Conservation (phyloP, 129 eudicot species). For the Flaveria bidentis region DNA sequence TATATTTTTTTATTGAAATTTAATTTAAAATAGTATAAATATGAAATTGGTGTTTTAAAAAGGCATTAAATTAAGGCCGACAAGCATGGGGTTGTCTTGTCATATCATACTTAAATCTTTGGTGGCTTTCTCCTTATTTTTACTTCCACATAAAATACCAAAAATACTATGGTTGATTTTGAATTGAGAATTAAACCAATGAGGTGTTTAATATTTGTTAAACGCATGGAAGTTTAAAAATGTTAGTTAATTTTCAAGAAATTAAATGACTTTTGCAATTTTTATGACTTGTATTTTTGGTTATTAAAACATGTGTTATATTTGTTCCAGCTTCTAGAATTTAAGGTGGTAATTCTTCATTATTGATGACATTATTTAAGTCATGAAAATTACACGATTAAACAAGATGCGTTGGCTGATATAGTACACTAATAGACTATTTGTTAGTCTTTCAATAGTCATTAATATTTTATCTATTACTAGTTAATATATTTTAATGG, state of each 20-base stretch:
- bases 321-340: no score
- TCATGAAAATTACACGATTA: no score
- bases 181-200: neutral
- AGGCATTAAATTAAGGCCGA: constrained; percentile 41
- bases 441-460: no score
- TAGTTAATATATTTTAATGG: no score
- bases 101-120: constrained; percentile 39
- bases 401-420: no score
- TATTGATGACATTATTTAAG: no score
- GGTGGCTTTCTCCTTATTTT: constrained; percentile 31
- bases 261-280: neutral
- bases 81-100: constrained; percentile 52
- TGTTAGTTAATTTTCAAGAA: neutral
- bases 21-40: neutral
- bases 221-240: neutral
- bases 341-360: no score
- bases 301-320: no score
- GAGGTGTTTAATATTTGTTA: neutral
- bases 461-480: no score
- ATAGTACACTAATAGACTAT: no score
- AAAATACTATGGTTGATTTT: neutral
- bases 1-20: neutral
- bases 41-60: constrained; percentile 15
- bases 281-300: no score
- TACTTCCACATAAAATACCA: constrained; percentile 32